A percentile compares a stretch with the other conserved stretches of the same genome.
These are phyloP conservation scores for Botrytis pseudocinerea DNA, from an alignment of 2,329 filamentous ascomycete species.

Conservation along the genomic window DNA sequence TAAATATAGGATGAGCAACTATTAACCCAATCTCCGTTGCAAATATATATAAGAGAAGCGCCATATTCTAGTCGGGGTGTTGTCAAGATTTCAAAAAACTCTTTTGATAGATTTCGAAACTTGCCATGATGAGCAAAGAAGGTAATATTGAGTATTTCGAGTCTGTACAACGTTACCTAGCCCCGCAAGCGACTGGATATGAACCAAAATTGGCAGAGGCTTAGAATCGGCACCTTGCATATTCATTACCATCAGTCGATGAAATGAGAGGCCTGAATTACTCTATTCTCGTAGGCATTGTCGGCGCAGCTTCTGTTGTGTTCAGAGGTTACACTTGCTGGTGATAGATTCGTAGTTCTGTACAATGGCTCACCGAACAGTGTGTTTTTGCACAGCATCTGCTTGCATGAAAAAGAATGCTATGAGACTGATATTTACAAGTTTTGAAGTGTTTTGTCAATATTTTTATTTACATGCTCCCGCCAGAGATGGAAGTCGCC, in stretches of 20 bases:
- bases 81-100: no score
- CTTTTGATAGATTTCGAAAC: neutral
- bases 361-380: no score
- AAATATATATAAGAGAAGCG: neutral
- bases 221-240: neutral
- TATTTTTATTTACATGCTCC: neutral
- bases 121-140: neutral
- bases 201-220: neutral
- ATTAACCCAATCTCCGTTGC: no score
- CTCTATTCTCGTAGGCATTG: neutral
- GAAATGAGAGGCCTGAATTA: neutral
- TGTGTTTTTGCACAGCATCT: no score
- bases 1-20: no score
- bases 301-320: neutral
- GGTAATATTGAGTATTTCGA: neutral
- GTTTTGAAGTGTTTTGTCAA: no score
- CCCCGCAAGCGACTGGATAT: neutral
- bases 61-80: no score
- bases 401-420: no score
- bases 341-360: neutral
- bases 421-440: no score
- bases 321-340: neutral
- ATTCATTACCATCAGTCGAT: neutral
- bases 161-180: neutral
- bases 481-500: neutral